Conservation (phyloP, 495 filamentous ascomycete species). For the Barbatosphaeria neglecta region DNA sequence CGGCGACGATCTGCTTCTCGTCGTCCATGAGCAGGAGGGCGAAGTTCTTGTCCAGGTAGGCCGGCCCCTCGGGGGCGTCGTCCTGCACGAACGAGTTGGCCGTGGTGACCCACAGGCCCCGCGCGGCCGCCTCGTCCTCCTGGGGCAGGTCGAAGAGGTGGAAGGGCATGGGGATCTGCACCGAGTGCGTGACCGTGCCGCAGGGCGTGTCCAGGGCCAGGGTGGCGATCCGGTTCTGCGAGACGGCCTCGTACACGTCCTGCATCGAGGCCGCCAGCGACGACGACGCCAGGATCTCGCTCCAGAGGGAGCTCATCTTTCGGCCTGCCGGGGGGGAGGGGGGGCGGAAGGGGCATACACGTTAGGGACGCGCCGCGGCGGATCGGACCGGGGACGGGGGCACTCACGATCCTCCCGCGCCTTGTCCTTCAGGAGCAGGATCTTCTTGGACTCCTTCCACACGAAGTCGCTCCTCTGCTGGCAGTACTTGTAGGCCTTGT, state of each 20-base stretch:
- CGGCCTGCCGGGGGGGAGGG: constrained; percentile 24
- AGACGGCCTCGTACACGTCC: constrained; percentile 68
- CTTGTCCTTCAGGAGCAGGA: constrained; percentile 65
- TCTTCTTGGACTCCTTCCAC: constrained; percentile 71
- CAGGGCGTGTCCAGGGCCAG: constrained; percentile 35
- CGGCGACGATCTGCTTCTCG: constrained; percentile 67
- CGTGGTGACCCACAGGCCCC: constrained; percentile 78
- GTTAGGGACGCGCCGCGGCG: background rate
- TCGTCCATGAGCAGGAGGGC: constrained; percentile 77
- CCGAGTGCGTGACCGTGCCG: constrained; percentile 50
- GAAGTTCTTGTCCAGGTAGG: constrained; percentile 69
- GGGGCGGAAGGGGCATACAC: background rate
- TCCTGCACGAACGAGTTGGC: constrained; percentile 63
- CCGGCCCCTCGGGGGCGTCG: constrained; percentile 46
- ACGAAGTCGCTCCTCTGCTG: constrained; percentile 82
- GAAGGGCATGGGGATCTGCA: constrained; percentile 75
- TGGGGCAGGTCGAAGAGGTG: constrained; percentile 63
- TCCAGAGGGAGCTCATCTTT: constrained; percentile 48
- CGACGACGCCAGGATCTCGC: constrained; percentile 58
- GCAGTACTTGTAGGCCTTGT: constrained; percentile 80
- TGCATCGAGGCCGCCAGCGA: constrained; percentile 76
- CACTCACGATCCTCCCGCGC: constrained; percentile 60
- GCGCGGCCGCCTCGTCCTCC: constrained; percentile 49
- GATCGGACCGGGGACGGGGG: background rate
- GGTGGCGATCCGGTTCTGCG: constrained; percentile 66